Evolutionary conservation across 768 basidiomycete species (phyloP).

Genomic region (Leccinum subgranulosum): DNA sequence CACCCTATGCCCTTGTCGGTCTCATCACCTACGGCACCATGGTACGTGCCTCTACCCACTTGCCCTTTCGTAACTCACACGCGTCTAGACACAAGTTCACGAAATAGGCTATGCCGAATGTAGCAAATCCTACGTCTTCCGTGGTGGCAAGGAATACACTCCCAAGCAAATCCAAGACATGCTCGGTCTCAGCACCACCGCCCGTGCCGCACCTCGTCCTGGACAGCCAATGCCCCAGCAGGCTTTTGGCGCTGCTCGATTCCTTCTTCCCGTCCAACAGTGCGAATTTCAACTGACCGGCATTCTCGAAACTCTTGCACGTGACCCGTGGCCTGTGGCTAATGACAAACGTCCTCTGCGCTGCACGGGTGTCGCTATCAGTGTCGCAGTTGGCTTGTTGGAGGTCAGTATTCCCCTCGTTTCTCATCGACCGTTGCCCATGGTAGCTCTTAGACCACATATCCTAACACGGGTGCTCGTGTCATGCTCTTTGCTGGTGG

Average conservation of each 20-base stretch:
- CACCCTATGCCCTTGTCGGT: constrained; percentile 92
- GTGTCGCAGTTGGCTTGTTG: constrained; percentile 87
- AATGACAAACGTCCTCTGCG: constrained; percentile 90
- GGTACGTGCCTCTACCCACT: constrained; percentile 45
- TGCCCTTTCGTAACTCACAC: neutral
- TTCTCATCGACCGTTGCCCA: neutral
- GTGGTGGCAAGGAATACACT: constrained; percentile 93
- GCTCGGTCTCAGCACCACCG: constrained; percentile 76
- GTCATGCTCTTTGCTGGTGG: constrained; percentile 97
- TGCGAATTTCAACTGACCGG: constrained; percentile 96
- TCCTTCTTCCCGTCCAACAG: constrained; percentile 87
- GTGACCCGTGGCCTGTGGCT: constrained; percentile 97
- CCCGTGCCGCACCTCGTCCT: constrained; percentile 81
- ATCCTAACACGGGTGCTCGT: constrained; percentile 92
- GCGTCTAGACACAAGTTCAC: constrained; percentile 88
- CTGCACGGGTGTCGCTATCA: constrained; percentile 93
- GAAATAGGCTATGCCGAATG: constrained; percentile 96
- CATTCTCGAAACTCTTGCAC: constrained; percentile 80
- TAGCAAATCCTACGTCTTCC: constrained; percentile 98
- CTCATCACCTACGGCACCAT: constrained; percentile 97
- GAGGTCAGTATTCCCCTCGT: constrained; percentile 50
- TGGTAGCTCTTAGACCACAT: constrained; percentile 55
- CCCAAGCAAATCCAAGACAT: constrained; percentile 98
- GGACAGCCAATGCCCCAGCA: constrained; percentile 80
- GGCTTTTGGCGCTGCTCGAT: constrained; percentile 81